Base-by-base conservation (phyloP, 305 asterid genomes). In the Fraxinus angustifolia region DNA sequence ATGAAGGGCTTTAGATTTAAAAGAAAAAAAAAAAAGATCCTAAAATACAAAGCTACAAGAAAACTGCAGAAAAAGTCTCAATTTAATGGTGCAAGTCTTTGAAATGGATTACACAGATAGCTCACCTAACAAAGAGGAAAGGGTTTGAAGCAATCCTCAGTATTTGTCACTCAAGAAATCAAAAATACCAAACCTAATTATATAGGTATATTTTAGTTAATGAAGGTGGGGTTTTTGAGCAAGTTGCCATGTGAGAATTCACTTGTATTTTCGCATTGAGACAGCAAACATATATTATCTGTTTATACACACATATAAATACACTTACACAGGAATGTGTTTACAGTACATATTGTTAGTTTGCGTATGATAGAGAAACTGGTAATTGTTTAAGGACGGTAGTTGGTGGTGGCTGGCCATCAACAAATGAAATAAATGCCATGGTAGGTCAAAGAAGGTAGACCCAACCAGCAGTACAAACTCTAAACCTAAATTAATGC, bases 101-200 rank as follows among this genome's bases (percentile, higher is more conserved):
- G 84, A 82, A 84, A 62, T 53, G 65, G 56, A 16, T 71, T 30
- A n/a, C 87, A 72, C 35, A 76, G 86, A 78, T 88, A 86, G 91
- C 86, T 87, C 88, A 90, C 82, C 93, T 78, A 90, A 86, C 89
- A 73, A 65, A n/a, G 73, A 80, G 77, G 42, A 78, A 76, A 48
- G 40, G 79, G 40, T 78, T 56, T 26, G 36, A 56, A 62, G 17
- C 12, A 67, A 48, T 36, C 6, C 53, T 68, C 48, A 33, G 70
- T n/a, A 48, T 50, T n/a, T n/a, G 62, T 53, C 62, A 8, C 42
- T 42, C 21, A 19, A 6, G 31, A 34, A 48, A 73, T 75, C 79
- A 56, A 50, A 81, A 14, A 45, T 70, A 73, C 77, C 86, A 79
- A 82, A 78, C 84, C 82, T 30, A 71, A 81, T 83, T 83, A 70